These are phyloP conservation scores for Penicillium riverlandense DNA, from an alignment of 495 filamentous ascomycete genomes.

Conservation along the genomic window DNA sequence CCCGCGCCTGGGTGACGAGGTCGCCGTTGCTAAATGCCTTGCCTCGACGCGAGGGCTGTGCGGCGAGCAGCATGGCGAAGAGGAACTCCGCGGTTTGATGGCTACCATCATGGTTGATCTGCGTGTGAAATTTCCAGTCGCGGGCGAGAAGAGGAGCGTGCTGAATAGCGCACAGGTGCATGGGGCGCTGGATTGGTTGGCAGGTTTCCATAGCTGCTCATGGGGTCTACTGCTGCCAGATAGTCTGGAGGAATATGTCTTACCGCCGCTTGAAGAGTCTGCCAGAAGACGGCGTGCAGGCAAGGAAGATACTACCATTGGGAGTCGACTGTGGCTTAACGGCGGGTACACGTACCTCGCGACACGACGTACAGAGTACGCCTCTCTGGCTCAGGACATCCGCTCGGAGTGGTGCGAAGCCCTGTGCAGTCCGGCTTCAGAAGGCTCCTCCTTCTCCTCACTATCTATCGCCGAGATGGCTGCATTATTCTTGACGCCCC, in stretches of 20 bases:
- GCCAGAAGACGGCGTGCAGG: conserved; percentile 1
- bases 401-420: conserved; percentile 27
- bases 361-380: conserved; percentile 28
- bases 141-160: conserved; percentile 20
- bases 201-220: conserved; percentile 21
- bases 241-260: conserved; percentile 12
- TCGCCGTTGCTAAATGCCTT: conserved; percentile 26
- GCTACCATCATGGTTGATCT: conserved; percentile 32
- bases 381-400: conserved; percentile 15
- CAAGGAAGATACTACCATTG: neutral
- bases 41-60: conserved; percentile 21
- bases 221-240: conserved; percentile 12
- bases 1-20: conserved; percentile 16
- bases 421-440: conserved; percentile 7
- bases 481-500: conserved; percentile 20
- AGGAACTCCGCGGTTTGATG: conserved; percentile 20
- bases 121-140: conserved; percentile 18
- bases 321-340: conserved; percentile 26
- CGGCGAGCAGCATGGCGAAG: conserved; percentile 7
- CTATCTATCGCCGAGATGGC: conserved; percentile 25
- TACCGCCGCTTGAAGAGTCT: conserved; percentile 27
- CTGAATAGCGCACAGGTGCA: conserved; percentile 17
- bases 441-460: conserved; percentile 1
- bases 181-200: conserved; percentile 27
- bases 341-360: conserved; percentile 36